A percentile compares a stretch with the other conserved stretches of the same genome.
These are phyloP conservation scores for grape (Vitis vinifera) DNA, from an alignment of 164 flowering plant species.

Conservation along the genomic window ASM3070453v1 NC_081819.1:14712001-14712500, in stretches of 20 bases:
- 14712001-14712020: slow-evolving; percentile 56
- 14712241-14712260: too few relatives aligned
- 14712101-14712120: too few relatives aligned
- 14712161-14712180: too few relatives aligned
- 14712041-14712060: slow-evolving; percentile 51
- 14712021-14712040: slow-evolving; percentile 41
- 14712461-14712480: too few relatives aligned
- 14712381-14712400: slow-evolving; percentile 43
- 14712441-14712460: slow-evolving; percentile 20
- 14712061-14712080: slow-evolving; percentile 40
- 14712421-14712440: slow-evolving; percentile 36
- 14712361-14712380: slow-evolving; percentile 44
- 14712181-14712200: too few relatives aligned
- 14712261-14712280: background rate
- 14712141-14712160: too few relatives aligned
- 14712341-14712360: slow-evolving; percentile 40
- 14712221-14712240: too few relatives aligned
- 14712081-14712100: background rate
- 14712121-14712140: too few relatives aligned
- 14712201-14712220: too few relatives aligned
- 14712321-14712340: slow-evolving; percentile 47
- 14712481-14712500: too few relatives aligned
- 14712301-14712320: slow-evolving; percentile 46
- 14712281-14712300: slow-evolving; percentile 40
- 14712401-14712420: slow-evolving; percentile 35